Conservation (phyloP, 2,329 filamentous ascomycete genomes). For the Podosphaera xanthii region DNA sequence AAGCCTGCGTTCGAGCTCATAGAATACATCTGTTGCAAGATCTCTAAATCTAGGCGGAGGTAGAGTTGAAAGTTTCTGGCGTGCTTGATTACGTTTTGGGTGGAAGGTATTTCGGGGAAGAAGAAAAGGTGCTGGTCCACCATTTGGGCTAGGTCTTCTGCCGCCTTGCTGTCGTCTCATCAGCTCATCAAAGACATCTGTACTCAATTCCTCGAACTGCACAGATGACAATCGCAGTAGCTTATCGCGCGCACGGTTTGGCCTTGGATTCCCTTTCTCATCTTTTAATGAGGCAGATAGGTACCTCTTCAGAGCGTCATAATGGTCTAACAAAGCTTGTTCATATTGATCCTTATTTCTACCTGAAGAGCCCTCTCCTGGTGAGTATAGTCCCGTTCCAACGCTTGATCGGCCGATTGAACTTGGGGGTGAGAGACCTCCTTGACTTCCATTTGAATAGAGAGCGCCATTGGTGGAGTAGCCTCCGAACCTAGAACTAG, state of each 20-base stretch:
- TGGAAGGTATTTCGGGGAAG: conserved; percentile 78
- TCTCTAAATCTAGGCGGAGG: conserved; percentile 74
- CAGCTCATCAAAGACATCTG: conserved; percentile 90
- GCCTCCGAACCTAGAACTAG: conserved; percentile 34
- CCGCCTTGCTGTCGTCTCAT: conserved; percentile 57
- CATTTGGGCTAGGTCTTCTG: conserved; percentile 25
- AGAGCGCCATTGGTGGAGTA: conserved; percentile 26
- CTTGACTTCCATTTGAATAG: conserved; percentile 24
- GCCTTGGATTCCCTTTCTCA: conserved; percentile 48
- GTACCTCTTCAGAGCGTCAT: conserved; percentile 44
- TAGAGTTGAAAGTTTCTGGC: conserved; percentile 79
- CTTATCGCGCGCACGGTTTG: conserved; percentile 87
- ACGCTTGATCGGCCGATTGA: conserved; percentile 73
- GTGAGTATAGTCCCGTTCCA: conserved; percentile 45
- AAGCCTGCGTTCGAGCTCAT: conserved; percentile 76
- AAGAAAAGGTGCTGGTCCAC: conserved; percentile 44
- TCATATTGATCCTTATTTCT: conserved; percentile 43
- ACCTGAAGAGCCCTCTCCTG: conserved; percentile 40
- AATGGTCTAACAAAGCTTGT: conserved; percentile 52
- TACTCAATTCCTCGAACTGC: conserved; percentile 93
- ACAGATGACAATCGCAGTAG: conserved; percentile 69
- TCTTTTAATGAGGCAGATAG: conserved; percentile 48
- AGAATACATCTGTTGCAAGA: conserved; percentile 86
- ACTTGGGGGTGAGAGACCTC: conserved; percentile 61
- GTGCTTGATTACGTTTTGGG: conserved; percentile 91